phyloP scores from a whole-genome alignment of 371 early-diverging fungal species.

The Rhizopus microsporus region DNA sequence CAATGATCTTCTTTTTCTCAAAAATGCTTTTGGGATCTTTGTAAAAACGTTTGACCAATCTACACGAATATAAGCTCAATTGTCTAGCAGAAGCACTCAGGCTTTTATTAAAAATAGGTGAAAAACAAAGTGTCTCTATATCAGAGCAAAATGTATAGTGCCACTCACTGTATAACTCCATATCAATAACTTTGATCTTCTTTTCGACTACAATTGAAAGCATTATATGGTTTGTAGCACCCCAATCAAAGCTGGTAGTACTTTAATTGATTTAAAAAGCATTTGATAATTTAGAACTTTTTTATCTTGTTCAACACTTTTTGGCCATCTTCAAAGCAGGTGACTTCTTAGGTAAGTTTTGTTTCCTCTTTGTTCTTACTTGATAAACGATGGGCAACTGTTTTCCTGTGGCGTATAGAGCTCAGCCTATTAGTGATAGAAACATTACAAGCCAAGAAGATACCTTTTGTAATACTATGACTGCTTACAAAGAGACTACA shows the following conservation, averaged over 20 bases:
- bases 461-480: too few species aligned
- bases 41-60: constrained; percentile 11
- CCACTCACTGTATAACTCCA: background rate
- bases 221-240: background rate
- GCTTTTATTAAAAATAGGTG: background rate
- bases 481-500: too few species aligned
- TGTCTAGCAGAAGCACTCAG: background rate
- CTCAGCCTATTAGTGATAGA: too few species aligned
- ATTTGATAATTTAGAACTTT: too few species aligned
- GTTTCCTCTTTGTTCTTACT: background rate
- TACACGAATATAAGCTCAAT: constrained; percentile 1
- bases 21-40: constrained; percentile 12
- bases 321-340: too few species aligned
- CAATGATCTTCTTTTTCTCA: background rate
- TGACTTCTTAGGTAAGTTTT: background rate
- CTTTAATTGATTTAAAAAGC: too few species aligned
- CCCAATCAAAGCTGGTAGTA: too few species aligned
- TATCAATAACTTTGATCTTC: background rate
- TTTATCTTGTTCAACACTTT: too few species aligned
- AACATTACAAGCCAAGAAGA: too few species aligned
- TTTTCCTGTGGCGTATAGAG: too few species aligned
- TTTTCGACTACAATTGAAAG: background rate
- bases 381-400: too few species aligned
- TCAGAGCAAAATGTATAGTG: background rate
- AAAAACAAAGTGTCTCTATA: background rate